phyloP scores from a whole-genome alignment of 179 eudicot species.

The Beta lomatogona region DNA sequence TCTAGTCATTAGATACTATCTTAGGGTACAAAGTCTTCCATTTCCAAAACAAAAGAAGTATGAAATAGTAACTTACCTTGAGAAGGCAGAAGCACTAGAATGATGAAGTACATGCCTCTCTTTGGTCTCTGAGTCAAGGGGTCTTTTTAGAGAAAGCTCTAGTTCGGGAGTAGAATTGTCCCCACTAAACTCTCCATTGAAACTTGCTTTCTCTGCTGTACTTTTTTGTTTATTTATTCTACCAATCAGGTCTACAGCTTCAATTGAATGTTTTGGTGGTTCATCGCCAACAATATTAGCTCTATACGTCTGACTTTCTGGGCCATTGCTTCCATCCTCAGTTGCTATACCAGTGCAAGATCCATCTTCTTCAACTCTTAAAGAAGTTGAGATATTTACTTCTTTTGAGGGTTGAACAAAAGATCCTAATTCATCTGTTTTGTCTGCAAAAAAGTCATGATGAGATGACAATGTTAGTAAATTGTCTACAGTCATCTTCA shows the following conservation, averaged over 20 bases:
- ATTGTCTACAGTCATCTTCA: background rate
- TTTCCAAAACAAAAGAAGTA: background rate
- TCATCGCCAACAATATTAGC: slow-evolving; percentile 17
- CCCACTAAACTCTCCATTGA: slow-evolving; percentile 21
- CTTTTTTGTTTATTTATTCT: slow-evolving; percentile 36
- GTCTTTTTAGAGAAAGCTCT: slow-evolving; percentile 50
- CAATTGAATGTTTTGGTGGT: slow-evolving; percentile 30
- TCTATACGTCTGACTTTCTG: slow-evolving; percentile 20
- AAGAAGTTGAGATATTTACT: slow-evolving; percentile 17
- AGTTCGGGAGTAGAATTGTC: slow-evolving; percentile 37
- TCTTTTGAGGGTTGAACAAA: slow-evolving; percentile 26
- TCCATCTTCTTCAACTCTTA: slow-evolving; percentile 28
- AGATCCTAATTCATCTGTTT: slow-evolving; percentile 21
- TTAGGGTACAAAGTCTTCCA: background rate
- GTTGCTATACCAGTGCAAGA: slow-evolving; percentile 33
- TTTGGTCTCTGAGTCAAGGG: slow-evolving; percentile 31
- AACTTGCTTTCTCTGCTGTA: slow-evolving; percentile 19
- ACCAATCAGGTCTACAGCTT: slow-evolving; percentile 57
- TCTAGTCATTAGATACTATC: background rate
- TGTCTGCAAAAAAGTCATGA: slow-evolving; percentile 21
- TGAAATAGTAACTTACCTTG: slow-evolving; percentile 43
- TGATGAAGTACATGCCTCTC: slow-evolving; percentile 40
- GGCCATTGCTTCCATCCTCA: slow-evolving; percentile 34
- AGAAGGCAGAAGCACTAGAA: slow-evolving; percentile 55
- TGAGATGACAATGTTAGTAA: background rate